phyloP scores from a whole-genome alignment of 176 grass and related monocot species.

The Triticum timopheevii region DNA sequence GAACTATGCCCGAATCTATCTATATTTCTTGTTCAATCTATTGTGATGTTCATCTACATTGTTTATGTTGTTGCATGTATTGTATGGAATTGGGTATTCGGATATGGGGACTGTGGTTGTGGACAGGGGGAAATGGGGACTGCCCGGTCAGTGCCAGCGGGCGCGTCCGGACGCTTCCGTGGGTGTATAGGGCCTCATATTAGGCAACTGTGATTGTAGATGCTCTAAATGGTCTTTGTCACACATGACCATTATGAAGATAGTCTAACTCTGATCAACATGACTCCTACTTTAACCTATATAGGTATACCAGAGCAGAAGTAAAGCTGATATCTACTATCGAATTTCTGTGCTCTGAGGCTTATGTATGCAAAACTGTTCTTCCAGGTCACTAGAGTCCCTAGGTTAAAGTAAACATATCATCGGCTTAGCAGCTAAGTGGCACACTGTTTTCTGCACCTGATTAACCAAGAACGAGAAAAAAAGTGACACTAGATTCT shows the following conservation, averaged over 20 bases:
- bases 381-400: not conserved
- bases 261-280: not conserved
- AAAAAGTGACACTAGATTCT: not conserved
- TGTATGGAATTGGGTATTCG: too few species aligned
- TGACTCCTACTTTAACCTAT: not conserved
- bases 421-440: not conserved
- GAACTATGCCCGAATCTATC: too few species aligned
- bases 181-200: too few species aligned
- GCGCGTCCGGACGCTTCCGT: too few species aligned
- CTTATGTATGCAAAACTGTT: not conserved
- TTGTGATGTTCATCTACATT: too few species aligned
- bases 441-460: not conserved
- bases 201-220: too few species aligned
- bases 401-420: not conserved
- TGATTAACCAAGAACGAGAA: not conserved
- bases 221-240: not conserved
- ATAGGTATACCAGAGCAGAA: not conserved
- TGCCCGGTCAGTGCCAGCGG: too few species aligned
- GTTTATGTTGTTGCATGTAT: too few species aligned
- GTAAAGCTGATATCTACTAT: not conserved
- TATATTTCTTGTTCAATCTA: too few species aligned
- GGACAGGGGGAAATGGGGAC: too few species aligned
- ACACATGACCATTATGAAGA: constrained; percentile 1
- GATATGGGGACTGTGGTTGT: too few species aligned
- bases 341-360: not conserved